Evolutionary conservation across 1,284 basidiomycete genomes (phyloP), one percentile per base, ranked within the genome.

Genomic region (Heterobasidion irregulare): DNA sequence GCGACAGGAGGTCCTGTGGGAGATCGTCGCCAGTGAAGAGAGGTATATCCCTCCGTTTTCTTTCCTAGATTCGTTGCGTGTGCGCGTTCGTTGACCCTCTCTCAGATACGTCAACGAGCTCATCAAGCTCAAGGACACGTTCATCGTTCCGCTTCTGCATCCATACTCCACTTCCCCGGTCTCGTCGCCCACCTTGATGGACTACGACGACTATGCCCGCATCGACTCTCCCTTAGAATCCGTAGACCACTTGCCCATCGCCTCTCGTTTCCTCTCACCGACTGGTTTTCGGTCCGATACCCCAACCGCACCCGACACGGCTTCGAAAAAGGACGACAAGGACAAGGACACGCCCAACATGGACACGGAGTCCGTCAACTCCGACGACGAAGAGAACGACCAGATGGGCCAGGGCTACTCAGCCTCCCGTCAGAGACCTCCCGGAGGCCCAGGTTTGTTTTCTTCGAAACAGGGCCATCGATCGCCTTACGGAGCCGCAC

Each of bases 21-120:
- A 99, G 74, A 98, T 99, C 62, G 95, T 99, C 49, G 90, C 92
- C 44, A 94, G 92, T 63, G 96, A 98, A 72, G 95, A 98, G 69
- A 82, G 94, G 90, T 94, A 65, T 65, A 79, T 79, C 41, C 51
- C 48, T 44, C 43, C 26, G 47, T n/a, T n/a, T n/a, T 54, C 49
- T 8, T 43, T 53, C 50, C 55, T 41, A 36, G 58, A 56, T 48
- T 35, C 36, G 26, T 26, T 26, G 2, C 34, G 53, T 19, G 34
- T 53, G 50, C 55, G 53, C 36, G 57, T 58, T 58, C 55, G 59
- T 61, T 63, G 56, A 53, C 19, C 47, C 55, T 33, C 43, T 43
- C 18, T n/a, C 67, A 95, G 94, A 80, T 98, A 98, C 68, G 93
- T 98, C 33, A 79, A 79, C 60, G 94, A 98, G 64, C 79, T 98